Evolutionary conservation across 2,329 filamentous ascomycete species (phyloP).

Genomic region (Proliferodiscus dingleyae): DNA sequence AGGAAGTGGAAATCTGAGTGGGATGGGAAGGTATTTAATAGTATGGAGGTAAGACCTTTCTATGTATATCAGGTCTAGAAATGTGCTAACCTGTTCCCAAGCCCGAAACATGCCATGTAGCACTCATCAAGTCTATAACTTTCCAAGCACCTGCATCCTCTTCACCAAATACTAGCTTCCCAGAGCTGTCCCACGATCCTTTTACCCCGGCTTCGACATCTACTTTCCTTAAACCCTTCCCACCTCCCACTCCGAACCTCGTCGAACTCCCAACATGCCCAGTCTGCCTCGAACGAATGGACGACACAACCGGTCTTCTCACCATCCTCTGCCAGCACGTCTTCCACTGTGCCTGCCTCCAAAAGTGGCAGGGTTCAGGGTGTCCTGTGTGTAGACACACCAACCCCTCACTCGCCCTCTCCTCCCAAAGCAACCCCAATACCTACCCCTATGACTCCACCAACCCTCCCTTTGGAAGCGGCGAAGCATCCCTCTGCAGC

Average conservation of each 20-base stretch:
- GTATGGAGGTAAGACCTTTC: conserved; percentile 65
- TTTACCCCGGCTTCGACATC: conserved; percentile 50
- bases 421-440: conserved; percentile 17
- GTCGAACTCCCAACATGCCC: conserved; percentile 93
- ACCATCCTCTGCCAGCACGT: conserved; percentile 97
- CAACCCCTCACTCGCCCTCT: conserved; percentile 46
- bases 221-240: conserved; percentile 49
- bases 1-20: conserved; percentile 78
- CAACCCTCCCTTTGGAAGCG: conserved; percentile 55
- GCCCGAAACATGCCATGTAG: conserved; percentile 92
- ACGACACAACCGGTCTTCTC: conserved; percentile 89
- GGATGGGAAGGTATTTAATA: conserved; percentile 91
- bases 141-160: conserved; percentile 51
- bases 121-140: conserved; percentile 88
- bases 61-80: conserved; percentile 1
- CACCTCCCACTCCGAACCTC: conserved; percentile 70
- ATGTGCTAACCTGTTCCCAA: conserved; percentile 33
- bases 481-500: conserved; percentile 67
- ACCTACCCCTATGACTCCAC: conserved; percentile 37
- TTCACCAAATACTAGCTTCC: conserved; percentile 39
- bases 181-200: conserved; percentile 58
- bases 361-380: conserved; percentile 91
- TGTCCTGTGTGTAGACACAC: conserved; percentile 95
- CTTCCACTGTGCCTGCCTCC: conserved; percentile 92
- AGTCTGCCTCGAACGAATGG: conserved; percentile 96